Evolutionary conservation across 208 protist genomes (phyloP).

Genomic region (Trypanosoma vivax): DNA sequence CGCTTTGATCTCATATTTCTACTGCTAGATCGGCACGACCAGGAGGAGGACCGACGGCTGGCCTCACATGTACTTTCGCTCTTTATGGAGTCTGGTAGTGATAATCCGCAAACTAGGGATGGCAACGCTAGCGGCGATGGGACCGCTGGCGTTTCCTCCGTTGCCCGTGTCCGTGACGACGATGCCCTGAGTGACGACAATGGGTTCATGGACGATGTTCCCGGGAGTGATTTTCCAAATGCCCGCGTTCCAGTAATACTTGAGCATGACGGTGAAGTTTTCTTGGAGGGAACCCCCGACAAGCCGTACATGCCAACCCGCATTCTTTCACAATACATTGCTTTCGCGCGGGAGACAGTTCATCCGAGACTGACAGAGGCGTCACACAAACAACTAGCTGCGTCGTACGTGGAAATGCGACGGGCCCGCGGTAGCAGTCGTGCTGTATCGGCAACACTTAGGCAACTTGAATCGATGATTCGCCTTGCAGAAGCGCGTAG

Average conservation of each 20-base stretch:
- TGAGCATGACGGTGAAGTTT: constrained; percentile 66
- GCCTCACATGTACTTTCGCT: constrained; percentile 96
- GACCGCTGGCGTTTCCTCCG: background rate
- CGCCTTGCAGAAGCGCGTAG: constrained; percentile 92
- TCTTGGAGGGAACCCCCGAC: constrained; percentile 43
- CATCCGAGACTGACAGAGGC: constrained; percentile 84
- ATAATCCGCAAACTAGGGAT: constrained; percentile 3
- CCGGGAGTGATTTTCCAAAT: constrained; percentile 10
- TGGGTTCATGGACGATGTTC: background rate
- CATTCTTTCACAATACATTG: constrained; percentile 90
- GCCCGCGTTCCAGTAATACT: constrained; percentile 27
- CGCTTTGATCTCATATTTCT: constrained; percentile 98
- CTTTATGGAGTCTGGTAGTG: constrained; percentile 77
- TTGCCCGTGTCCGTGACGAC: background rate
- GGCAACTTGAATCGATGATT: constrained; percentile 99
- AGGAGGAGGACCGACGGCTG: constrained; percentile 88
- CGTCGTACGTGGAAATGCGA: constrained; percentile 93
- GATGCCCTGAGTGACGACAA: background rate
- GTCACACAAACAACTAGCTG: constrained; percentile 84
- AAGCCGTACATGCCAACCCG: constrained; percentile 67
- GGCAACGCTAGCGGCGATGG: background rate
- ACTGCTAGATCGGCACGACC: constrained; percentile 94
- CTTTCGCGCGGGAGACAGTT: constrained; percentile 83
- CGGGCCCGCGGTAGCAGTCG: constrained; percentile 73
- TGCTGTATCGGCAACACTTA: constrained; percentile 96